Base-by-base conservation (phyloP, 140 eudicot genomes). In the Stevia rebaudiana region DNA sequence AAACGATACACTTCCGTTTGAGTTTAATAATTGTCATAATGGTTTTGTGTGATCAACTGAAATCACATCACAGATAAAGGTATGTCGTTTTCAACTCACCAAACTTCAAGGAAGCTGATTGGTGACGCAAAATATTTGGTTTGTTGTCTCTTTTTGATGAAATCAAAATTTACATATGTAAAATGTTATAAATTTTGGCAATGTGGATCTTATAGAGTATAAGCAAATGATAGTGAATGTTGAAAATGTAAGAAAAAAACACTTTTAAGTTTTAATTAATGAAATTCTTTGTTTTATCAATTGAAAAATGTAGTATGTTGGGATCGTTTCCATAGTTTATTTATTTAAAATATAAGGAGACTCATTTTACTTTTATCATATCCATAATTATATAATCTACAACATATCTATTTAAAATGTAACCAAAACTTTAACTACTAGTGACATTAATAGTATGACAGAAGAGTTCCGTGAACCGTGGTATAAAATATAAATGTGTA, bases 1-100 rank as follows among this genome's bases (percentile, higher is more conserved):
- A 82, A 75, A 56, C 66, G 64, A 61, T 53, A 36, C 3, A 52
- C 72, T 1, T 49, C 74, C 6, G 28, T 7, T 40, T 28, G 44
- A 10, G 30, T 18, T 62, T 63, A 31, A 15, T 17, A 11, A 28
- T 46, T 23, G 25, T 30, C 1, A 2, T 37, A 9, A 13, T 4
- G 15, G 12, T 65, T 15, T 65, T 64, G 69, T 44, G 24, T 65
- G 59, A 31, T 66, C 40, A 13, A 5, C 42, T 39, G 53, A 11
- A 21, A 36, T 15, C 63, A 57, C 44, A 33, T 36, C 23, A 41
- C 11, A 16, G 46, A 17, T 44, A 5, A 35, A 49, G 33, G 13
- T 66, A 0, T 36, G 72, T 35, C 6, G 50, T 50, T 57, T 30
- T 69, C 3, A 11, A 25, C 6, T 11, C 3, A 6, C 41, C 41